These are phyloP conservation scores for Calonectria crousiana DNA, from an alignment of 2,329 filamentous ascomycete species.

Conservation along the genomic window DNA sequence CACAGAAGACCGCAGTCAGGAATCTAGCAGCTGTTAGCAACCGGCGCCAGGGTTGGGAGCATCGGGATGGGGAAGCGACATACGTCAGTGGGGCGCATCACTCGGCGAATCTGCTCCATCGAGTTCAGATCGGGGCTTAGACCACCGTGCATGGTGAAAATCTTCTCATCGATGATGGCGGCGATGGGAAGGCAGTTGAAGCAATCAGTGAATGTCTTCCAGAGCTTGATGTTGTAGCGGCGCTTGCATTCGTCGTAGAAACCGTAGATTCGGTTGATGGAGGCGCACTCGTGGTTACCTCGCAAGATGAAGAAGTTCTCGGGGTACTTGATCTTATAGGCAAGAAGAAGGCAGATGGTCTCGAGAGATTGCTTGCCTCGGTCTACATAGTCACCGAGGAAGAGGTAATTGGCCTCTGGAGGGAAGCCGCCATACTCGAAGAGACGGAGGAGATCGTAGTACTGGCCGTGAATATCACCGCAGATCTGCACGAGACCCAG, in stretches of 20 bases:
- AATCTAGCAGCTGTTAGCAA: conserved; percentile 71
- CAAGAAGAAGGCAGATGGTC: conserved; percentile 95
- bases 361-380: conserved; percentile 99
- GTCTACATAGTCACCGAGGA: conserved; percentile 98
- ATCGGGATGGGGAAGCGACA: conserved; percentile 56
- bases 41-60: conserved; percentile 32
- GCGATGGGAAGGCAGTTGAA: conserved; percentile 99
- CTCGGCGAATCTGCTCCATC: conserved; percentile 99
- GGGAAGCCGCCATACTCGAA: conserved; percentile 99
- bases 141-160: conserved; percentile 99
- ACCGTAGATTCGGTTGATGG: conserved; percentile 98
- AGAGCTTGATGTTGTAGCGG: conserved; percentile 98
- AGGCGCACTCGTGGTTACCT: conserved; percentile 98
- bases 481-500: conserved; percentile 77
- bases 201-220: conserved; percentile 99
- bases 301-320: conserved; percentile 99
- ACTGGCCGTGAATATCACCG: conserved; percentile 99
- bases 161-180: conserved; percentile 99
- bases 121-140: conserved; percentile 97
- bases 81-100: conserved; percentile 99
- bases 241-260: conserved; percentile 99
- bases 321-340: conserved; percentile 99
- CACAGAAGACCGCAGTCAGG: conserved; percentile 97
- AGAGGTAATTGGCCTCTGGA: conserved; percentile 98
- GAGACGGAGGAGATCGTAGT: conserved; percentile 95